Evolutionary conservation across 2,329 filamentous ascomycete genomes (phyloP).

Genomic region (Kalaharituber pfeilii): DNA sequence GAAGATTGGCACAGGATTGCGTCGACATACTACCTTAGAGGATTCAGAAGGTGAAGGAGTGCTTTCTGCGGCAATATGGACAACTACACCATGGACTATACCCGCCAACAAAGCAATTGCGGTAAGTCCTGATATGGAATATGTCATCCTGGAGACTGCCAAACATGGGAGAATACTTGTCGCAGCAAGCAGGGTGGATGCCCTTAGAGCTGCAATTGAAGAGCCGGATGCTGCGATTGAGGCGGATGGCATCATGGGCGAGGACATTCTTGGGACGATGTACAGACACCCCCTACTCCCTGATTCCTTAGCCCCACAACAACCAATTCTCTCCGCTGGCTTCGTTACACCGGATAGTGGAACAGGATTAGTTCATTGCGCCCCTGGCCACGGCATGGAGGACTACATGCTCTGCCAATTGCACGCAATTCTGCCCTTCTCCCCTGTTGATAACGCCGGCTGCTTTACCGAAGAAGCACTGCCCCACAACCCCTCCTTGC

Average conservation of each 20-base stretch:
- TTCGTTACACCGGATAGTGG: conserved; percentile 87
- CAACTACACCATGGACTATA: conserved; percentile 92
- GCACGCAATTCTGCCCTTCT: conserved; percentile 54
- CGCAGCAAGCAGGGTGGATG: conserved; percentile 49
- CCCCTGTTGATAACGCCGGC: conserved; percentile 69
- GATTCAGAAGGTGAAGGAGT: conserved; percentile 14
- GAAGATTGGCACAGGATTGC: conserved; percentile 28
- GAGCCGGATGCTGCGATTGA: conserved; percentile 31
- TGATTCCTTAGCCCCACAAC: conserved; percentile 33
- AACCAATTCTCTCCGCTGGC: conserved; percentile 62
- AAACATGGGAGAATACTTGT: conserved; percentile 48
- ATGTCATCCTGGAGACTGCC: conserved; percentile 45
- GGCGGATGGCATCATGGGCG: conserved; percentile 43
- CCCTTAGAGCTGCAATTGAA: conserved; percentile 35
- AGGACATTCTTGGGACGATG: conserved; percentile 44
- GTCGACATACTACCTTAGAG: neutral
- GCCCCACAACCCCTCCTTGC: conserved; percentile 45
- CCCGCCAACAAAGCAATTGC: conserved; percentile 85
- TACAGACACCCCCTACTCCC: conserved; percentile 58
- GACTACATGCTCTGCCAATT: conserved; percentile 70
- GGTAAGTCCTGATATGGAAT: conserved; percentile 55
- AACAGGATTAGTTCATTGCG: conserved; percentile 83
- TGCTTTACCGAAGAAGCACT: conserved; percentile 65
- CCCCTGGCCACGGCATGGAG: conserved; percentile 90
- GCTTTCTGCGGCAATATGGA: conserved; percentile 84